Evolutionary conservation across 2,329 filamentous ascomycete species (phyloP), one percentile per base, ranked within the genome.

Genomic region (Penicillium sp.): DNA sequence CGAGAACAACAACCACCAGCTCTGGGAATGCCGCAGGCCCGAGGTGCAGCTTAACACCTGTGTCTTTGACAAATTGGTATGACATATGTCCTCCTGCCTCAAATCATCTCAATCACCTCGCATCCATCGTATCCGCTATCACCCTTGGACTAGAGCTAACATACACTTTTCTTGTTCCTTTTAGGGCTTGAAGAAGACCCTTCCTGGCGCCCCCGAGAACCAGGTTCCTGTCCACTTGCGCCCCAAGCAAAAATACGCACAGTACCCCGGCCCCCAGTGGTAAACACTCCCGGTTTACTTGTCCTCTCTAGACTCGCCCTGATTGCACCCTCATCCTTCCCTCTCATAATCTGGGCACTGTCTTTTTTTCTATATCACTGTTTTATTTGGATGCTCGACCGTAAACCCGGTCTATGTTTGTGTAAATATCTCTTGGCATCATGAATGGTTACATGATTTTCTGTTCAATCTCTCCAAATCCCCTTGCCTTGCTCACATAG

Each of bases 1-100:
- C 58, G 94, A 99, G 73, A 89, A 96, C 81, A 93, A 96, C 82
- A 99, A 99, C 82, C 94, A 99, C 73, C 91, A 96, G 79, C 81
- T 97, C 59, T 99, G 91, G 89, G 91, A 97, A 73, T 99, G 94
- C 82, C 86, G 94, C 69, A 87, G 87, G 71, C 82, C 85, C 63
- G 94, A 99, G 82, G 88, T 91, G 85, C 88, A 88, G 74, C 81
- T 99, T 70, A 99, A 97, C 83, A 89, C 88, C 80, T 99, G 94
- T 78, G 93, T 97, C 49, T 97, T 90, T 74, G 89, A 97, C 66
- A 97, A 97, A 76, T 78, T 99, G 81, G 94, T 99, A 82, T 61
- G 89, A 82, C 12, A 35, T 48, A 17, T 25, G 36, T 21, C 15
- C 27, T 25, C 43, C 19, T 19, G 4, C 12, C 45, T 39, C 44